Percentiles rank a stretch among this genome's conserved stretches.
These are phyloP conservation scores for Daldinia sp. DNA, from an alignment of 2,329 filamentous ascomycete species.

Conservation along the genomic window DNA sequence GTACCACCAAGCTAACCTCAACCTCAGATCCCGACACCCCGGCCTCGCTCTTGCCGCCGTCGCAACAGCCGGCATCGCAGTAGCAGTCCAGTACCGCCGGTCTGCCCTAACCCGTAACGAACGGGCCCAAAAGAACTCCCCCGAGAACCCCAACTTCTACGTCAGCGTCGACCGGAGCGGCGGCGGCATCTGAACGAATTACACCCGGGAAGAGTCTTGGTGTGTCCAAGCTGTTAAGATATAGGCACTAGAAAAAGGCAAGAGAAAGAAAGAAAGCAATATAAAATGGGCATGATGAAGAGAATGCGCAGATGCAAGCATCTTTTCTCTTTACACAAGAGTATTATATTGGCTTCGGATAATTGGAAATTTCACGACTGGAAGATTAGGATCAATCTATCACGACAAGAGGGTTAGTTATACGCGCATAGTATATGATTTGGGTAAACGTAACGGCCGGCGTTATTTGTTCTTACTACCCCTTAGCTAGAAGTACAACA, in stretches of 20 bases:
- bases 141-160: slow-evolving; percentile 56
- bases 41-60: slow-evolving; percentile 54
- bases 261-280: not conserved
- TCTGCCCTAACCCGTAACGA: slow-evolving; percentile 58
- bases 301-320: not conserved
- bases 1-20: not conserved
- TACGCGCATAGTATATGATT: not conserved
- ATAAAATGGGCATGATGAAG: not conserved
- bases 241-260: not conserved
- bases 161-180: slow-evolving; percentile 66
- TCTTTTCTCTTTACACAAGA: not conserved
- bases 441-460: slow-evolving; percentile 7
- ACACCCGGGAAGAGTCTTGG: too few relatives aligned
- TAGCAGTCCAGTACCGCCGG: slow-evolving; percentile 54
- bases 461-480: slow-evolving; percentile 11
- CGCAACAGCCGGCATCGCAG: slow-evolving; percentile 49
- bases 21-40: slow-evolving; percentile 54
- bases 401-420: slow-evolving; percentile 5
- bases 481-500: not conserved
- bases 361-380: not conserved
- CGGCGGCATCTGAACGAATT: slow-evolving; percentile 46
- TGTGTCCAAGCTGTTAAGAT: too few relatives aligned
- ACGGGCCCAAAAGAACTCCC: slow-evolving; percentile 55
- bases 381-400: slow-evolving; percentile 1
- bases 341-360: not conserved